Conservation (phyloP, 2,329 filamentous ascomycete species). For the Diaporthe vaccinii region DNA sequence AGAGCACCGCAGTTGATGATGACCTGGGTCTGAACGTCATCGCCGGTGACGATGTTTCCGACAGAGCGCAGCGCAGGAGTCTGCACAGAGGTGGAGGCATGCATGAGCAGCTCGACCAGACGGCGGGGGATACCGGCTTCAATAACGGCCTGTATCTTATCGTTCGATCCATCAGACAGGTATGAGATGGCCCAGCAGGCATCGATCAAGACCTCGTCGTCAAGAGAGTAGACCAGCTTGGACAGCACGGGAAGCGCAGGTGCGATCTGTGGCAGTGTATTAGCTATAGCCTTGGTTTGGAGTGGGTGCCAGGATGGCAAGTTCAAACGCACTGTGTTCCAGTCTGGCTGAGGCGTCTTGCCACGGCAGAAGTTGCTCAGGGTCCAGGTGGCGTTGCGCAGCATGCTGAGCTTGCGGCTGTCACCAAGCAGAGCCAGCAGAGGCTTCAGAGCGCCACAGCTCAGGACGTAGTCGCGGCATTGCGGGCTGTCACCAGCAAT, state of each 20-base stretch:
- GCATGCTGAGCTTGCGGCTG: constrained; percentile 99
- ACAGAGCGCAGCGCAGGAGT: constrained; percentile 97
- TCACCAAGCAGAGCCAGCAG: constrained; percentile 91
- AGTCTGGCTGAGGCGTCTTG: constrained; percentile 98
- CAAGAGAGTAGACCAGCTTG: constrained; percentile 98
- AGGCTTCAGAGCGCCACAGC: constrained; percentile 90
- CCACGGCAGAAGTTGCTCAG: constrained; percentile 99
- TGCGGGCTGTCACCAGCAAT: constrained; percentile 98
- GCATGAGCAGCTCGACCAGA: constrained; percentile 96
- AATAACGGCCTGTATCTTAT: constrained; percentile 99
- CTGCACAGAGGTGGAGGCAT: constrained; percentile 97
- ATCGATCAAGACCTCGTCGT: constrained; percentile 98
- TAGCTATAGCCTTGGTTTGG: constrained; percentile 27
- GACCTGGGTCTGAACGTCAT: constrained; percentile 98
- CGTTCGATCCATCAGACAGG: constrained; percentile 96
- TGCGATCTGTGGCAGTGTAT: constrained; percentile 75
- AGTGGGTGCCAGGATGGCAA: not conserved
- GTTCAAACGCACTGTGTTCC: constrained; percentile 82
- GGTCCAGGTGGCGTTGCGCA: constrained; percentile 98
- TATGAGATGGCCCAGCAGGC: constrained; percentile 99
- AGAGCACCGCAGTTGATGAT: constrained; percentile 99
- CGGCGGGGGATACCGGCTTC: constrained; percentile 97
- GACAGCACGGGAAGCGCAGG: constrained; percentile 94
- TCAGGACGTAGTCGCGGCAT: constrained; percentile 96
- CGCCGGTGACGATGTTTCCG: constrained; percentile 98